Evolutionary conservation across 768 basidiomycete genomes (phyloP), one percentile per base, ranked within the genome.

Genomic region (Coprinopsis marcescibilis): DNA sequence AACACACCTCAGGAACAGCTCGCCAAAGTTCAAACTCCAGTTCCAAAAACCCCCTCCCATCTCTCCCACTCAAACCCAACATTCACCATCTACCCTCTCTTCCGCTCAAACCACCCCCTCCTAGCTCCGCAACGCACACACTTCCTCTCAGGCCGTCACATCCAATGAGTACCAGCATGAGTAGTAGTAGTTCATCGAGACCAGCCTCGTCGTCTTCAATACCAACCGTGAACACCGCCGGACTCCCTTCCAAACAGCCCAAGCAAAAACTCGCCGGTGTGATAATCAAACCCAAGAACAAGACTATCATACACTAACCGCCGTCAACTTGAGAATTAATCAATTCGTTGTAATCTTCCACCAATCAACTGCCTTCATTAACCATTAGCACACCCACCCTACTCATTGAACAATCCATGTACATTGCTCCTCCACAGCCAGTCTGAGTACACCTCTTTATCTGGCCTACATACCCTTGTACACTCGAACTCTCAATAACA

Each of bases 271-370:
- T 73, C 27, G 52, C 56, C 12, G 73, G 73, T 1, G 69, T 73
- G n/a, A 71, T 69, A 52, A 68, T 75, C 19, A 67, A 64, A 46
- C 52, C 57, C 39, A 71, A 67, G 51, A 55, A 69, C n/a, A n/a
- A n/a, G n/a, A n/a, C n/a, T n/a, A n/a, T n/a, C n/a, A n/a, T n/a
- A n/a, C n/a, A n/a, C n/a, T n/a, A n/a, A n/a, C n/a, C n/a, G n/a
- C n/a, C n/a, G n/a, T n/a, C n/a, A n/a, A n/a, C n/a, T n/a, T n/a
- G n/a, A n/a, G n/a, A n/a, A n/a, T n/a, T n/a, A n/a, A n/a, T n/a
- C n/a, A n/a, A n/a, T n/a, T n/a, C n/a, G n/a, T n/a, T n/a, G n/a
- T n/a, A n/a, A n/a, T n/a, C n/a, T n/a, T n/a, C n/a, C n/a, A n/a
- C n/a, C n/a, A n/a, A n/a, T n/a, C n/a, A n/a, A n/a, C n/a, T n/a